Percentiles rank a stretch among this genome's conserved stretches.
These are phyloP conservation scores for Fusarium dlaminii DNA, from an alignment of 2,329 filamentous ascomycete species.

Conservation along the genomic window DNA sequence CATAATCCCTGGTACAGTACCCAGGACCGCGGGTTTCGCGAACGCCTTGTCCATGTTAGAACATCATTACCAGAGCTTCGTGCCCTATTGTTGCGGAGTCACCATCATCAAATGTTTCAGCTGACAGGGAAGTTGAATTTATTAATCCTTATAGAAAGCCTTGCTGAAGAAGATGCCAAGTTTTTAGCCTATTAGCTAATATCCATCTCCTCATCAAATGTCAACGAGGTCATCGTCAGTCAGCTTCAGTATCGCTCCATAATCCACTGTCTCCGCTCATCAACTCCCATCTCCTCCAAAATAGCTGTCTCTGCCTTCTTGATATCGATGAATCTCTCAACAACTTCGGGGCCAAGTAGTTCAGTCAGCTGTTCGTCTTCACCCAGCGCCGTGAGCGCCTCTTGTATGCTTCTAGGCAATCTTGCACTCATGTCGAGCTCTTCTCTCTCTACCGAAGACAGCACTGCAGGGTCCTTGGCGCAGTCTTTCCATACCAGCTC, in stretches of 20 bases:
- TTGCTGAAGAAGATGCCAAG: not conserved
- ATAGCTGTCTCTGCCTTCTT: conserved; percentile 66
- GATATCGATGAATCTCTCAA: conserved; percentile 65
- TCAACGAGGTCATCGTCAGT: not conserved
- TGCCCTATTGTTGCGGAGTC: not conserved
- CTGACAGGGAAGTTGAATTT: not conserved
- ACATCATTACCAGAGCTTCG: not conserved
- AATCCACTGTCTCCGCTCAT: conserved; percentile 65
- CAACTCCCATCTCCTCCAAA: conserved; percentile 54
- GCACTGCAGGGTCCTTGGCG: conserved; percentile 59
- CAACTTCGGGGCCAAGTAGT: conserved; percentile 59
- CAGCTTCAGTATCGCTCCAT: conserved; percentile 66
- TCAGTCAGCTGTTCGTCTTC: conserved; percentile 57
- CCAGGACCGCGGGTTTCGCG: conserved; percentile 6
- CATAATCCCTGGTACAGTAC: conserved; percentile 4
- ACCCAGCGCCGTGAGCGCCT: conserved; percentile 63
- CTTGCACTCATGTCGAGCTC: conserved; percentile 62
- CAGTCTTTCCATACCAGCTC: conserved; percentile 64
- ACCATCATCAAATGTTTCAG: not conserved
- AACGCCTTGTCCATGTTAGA: conserved; percentile 15
- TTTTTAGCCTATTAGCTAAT: not conserved
- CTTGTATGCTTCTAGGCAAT: conserved; percentile 63
- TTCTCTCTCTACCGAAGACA: conserved; percentile 59
- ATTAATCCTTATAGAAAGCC: not conserved
- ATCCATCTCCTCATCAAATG: not conserved